Base-by-base conservation (phyloP, 352 stramenopile genomes). In the Pythium coloratum region DNA sequence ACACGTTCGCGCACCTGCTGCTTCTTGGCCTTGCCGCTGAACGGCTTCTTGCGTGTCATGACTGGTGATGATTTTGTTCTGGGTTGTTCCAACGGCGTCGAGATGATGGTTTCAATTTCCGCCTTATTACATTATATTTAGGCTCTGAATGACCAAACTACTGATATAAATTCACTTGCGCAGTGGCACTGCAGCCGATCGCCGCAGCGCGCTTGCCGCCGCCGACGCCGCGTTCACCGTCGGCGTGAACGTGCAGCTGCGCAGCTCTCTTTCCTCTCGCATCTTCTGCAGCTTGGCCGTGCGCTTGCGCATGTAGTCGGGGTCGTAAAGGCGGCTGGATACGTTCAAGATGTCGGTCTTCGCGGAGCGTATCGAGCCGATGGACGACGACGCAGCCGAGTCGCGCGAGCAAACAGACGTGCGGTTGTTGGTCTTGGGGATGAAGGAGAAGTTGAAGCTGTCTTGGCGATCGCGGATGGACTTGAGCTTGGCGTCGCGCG, bases 21-120 rank as follows among this genome's bases (percentile, higher is more conserved):
- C 76, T 95, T 95, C 82, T 95, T 95, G 65, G 84, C 84, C 63
- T 95, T 95, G 67, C 84, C 85, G 61, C 84, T 93, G 63, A 95
- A 95, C n/a, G 84, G 87, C 73, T 86, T 93, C 75, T 87, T 91
- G 64, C 80, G 68, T 24, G 78, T 68, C 61, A 75, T 75, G 28
- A 5, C 32, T 40, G n/a, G 16, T 28, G 34, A 34, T 66, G 13
- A 49, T 49, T 16, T 14, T 59, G 3, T 47, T 49, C 33, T 49
- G 34, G 33, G 32, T 46, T 46, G 10, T 49, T 49, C 12, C 55
- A 33, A 50, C 36, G 13, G 18, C 13, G 32, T 6, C 6, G 20
- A 28, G 33, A 47, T 60, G 28, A n/a, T 7, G 3, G 13, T 49
- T 33, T 61, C 46, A 13, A 53, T 10, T 30, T 16, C 24, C 6